Conservation (phyloP, 345 rosid genomes). For the Eucalyptus tenuipes region DNA sequence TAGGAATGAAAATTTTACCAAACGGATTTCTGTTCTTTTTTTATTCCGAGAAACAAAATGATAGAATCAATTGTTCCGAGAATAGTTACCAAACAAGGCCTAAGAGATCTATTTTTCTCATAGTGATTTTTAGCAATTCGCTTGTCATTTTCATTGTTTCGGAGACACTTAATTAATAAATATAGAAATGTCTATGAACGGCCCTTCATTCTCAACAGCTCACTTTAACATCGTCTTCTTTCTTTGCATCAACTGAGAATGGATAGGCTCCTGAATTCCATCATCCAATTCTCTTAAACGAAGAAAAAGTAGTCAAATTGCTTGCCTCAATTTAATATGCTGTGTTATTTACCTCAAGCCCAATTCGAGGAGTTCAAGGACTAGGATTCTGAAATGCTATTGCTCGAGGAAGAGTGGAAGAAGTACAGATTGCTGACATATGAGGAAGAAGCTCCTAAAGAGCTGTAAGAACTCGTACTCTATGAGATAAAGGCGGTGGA, state of each 20-base stretch:
- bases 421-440: background rate
- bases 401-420: background rate
- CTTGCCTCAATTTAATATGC: background rate
- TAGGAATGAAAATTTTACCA: accelerated
- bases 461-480: background rate
- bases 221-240: background rate
- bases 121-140: background rate
- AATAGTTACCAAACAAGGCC: no score
- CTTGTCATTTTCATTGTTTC: background rate
- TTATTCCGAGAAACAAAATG: accelerated
- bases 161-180: background rate
- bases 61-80: accelerated
- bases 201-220: background rate
- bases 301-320: background rate
- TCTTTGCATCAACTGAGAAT: background rate
- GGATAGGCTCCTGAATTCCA: background rate
- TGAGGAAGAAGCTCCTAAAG: background rate
- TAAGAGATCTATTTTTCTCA: background rate
- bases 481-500: background rate
- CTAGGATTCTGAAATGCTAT: background rate
- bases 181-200: background rate
- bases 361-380: background rate
- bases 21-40: accelerated
- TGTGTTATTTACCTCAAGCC: background rate
- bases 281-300: background rate